Base-by-base conservation (phyloP, 805 yeast genomes). In the Ogataea pini region DNA sequence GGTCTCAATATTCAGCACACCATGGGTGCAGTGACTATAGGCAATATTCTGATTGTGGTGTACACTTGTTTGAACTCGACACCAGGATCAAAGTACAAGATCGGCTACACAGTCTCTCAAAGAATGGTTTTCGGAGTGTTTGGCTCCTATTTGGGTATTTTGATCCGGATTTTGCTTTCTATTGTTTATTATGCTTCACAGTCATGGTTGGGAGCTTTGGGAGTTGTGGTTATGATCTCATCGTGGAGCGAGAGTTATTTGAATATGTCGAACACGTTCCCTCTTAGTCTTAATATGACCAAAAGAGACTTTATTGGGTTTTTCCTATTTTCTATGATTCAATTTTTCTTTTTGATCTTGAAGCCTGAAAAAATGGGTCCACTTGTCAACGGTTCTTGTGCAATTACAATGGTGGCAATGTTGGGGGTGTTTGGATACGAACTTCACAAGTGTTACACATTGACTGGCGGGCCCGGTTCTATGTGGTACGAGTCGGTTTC, bases 41-140 rank as follows among this genome's bases (percentile, higher is more conserved):
- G 79, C 36, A 78, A 77, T 57, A 56, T 70, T 7, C 50, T 78
- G 8, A 73, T 79, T n/a, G 62, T 71, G 81, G 82, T 38, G 55
- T 42, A 42, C 24, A 38, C 49, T 12, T 38, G 42, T 16, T 29
- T 42, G 14, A 46, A 46, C 31, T 42, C 44, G 3, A 38, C 44
- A 19, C 44, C 42, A 7, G 49, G 49, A 22, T 31, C 63, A 10
- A 72, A 76, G 43, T 77, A 71, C 67, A 78, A 75, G 53, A 67
- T 77, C 42, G 80, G 80, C 1, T 77, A 66, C 52, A 70, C 80
- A 4, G 67, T 77, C 12, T 67, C 66, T 42, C 66, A 69, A 20
- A 61, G 81, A 43, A 68, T 68, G 47, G 63, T 73, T 2, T 76
- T 72, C 60, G 81, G 82, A 2, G 63, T 76, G 33, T 59, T 64